Conservation (phyloP, 768 basidiomycete species). For the Peribolospora kevripleyi region DNA sequence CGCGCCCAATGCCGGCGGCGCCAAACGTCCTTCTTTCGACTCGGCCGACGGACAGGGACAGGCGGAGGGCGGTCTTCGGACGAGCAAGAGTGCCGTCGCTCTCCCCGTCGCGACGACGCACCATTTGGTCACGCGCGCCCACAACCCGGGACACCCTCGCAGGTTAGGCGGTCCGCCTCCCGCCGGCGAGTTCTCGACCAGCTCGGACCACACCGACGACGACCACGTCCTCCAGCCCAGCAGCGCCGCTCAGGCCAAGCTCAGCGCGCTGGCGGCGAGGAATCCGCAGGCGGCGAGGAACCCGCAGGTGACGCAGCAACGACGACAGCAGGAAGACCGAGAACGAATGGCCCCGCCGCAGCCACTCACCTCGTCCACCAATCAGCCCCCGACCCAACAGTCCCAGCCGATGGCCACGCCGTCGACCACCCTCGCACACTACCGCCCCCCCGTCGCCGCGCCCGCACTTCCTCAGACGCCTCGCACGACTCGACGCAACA, state of each 20-base stretch:
- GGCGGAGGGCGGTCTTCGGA: too few relatives aligned
- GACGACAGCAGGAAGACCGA: slow-evolving; percentile 5
- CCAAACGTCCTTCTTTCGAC: too few relatives aligned
- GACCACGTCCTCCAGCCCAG: slow-evolving; percentile 6
- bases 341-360: background rate
- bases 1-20: too few relatives aligned
- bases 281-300: slow-evolving; percentile 1
- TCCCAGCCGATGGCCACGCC: slow-evolving; percentile 3
- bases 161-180: slow-evolving; percentile 9
- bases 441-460: slow-evolving; percentile 37
- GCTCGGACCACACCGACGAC: slow-evolving; percentile 9
- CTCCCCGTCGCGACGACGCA: too few relatives aligned
- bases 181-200: slow-evolving; percentile 13
- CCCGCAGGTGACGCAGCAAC: slow-evolving; percentile 4
- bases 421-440: slow-evolving; percentile 8
- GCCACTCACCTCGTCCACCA: background rate
- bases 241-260: slow-evolving; percentile 11
- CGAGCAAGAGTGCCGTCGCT: too few relatives aligned
- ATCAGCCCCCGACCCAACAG: slow-evolving; percentile 1
- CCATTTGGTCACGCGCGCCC: too few relatives aligned
- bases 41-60: too few relatives aligned
- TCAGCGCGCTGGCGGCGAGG: slow-evolving; percentile 8
- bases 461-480: slow-evolving; percentile 48
- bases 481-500: slow-evolving; percentile 55
- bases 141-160: too few relatives aligned